Conservation (phyloP, 176 grass and related monocot genomes). For the Hyparrhenia diplandra region DNA sequence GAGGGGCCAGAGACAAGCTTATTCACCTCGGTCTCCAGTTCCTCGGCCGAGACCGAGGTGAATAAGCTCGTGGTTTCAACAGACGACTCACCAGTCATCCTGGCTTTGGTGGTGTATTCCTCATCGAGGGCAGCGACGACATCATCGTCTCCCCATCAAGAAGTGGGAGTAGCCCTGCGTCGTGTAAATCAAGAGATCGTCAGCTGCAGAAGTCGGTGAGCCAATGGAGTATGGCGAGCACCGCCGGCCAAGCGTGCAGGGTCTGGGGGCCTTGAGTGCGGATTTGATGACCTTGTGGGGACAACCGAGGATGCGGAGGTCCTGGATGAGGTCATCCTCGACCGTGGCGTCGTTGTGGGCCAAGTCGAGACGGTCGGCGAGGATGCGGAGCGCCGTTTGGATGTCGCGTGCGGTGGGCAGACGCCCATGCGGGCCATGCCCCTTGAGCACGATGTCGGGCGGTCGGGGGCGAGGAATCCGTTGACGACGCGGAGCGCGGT, state of each 20-base stretch:
- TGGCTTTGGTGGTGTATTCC: conserved; percentile 51
- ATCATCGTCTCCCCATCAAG: conserved; percentile 42
- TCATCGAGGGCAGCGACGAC: conserved; percentile 50
- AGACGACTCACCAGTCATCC: background rate
- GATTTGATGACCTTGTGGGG: conserved; percentile 62
- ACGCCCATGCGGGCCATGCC: too few species aligned
- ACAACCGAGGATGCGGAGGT: conserved; percentile 43
- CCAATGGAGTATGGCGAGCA: conserved; percentile 77
- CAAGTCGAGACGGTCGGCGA: conserved; percentile 27
- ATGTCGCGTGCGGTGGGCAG: conserved; percentile 72
- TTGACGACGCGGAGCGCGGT: conserved; percentile 71
- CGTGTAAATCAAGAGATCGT: conserved; percentile 47
- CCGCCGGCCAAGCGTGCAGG: conserved; percentile 73
- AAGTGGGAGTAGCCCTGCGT: conserved; percentile 53
- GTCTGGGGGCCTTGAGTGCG: conserved; percentile 65
- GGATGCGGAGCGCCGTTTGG: conserved; percentile 41
- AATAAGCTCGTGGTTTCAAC: too few species aligned
- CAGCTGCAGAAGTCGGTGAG: conserved; percentile 48
- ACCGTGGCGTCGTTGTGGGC: conserved; percentile 14
- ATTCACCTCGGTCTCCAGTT: conserved; percentile 37
- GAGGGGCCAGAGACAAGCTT: conserved; percentile 44
- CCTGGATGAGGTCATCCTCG: conserved; percentile 50
- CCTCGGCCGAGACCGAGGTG: too few species aligned
- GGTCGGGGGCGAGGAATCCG: conserved; percentile 51
- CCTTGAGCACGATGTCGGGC: conserved; percentile 36